Evolutionary conservation across 345 rosid species (phyloP).

Genomic region (Gossypium australe): DNA sequence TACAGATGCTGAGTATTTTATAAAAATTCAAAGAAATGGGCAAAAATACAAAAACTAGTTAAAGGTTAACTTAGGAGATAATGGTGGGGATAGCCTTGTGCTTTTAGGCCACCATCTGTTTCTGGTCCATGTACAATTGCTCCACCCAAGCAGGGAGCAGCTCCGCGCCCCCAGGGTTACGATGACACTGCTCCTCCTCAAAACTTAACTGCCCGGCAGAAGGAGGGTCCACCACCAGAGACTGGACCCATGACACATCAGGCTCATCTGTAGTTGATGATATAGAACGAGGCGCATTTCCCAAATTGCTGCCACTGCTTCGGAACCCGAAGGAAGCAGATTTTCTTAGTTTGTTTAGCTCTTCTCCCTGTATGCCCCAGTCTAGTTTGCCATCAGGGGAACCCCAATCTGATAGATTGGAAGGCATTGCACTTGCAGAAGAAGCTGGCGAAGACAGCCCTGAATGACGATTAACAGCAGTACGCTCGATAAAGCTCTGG

Average conservation of each 20-base stretch:
- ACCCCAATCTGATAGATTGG: conserved; percentile 62
- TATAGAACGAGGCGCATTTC: conserved; percentile 15
- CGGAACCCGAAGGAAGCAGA: conserved; percentile 63
- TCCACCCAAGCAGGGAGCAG: conserved; percentile 65
- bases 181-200: conserved; percentile 37
- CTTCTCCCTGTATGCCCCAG: conserved; percentile 77
- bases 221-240: conserved; percentile 58
- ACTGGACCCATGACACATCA: conserved; percentile 76
- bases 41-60: conserved; percentile 24
- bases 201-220: conserved; percentile 21
- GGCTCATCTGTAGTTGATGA: conserved; percentile 45
- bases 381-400: conserved; percentile 79
- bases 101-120: conserved; percentile 70
- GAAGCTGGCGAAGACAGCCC: conserved; percentile 34
- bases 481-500: conserved; percentile 73
- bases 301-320: conserved; percentile 29
- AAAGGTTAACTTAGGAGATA: conserved; percentile 23
- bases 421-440: conserved; percentile 25
- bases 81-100: conserved; percentile 13
- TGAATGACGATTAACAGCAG: conserved; percentile 33
- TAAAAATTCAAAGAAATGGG: conserved; percentile 28
- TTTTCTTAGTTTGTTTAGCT: conserved; percentile 61
- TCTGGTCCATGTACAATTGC: conserved; percentile 72
- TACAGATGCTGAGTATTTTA: conserved; percentile 19
- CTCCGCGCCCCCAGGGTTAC: conserved; percentile 31